A percentile compares a stretch with the other conserved stretches of the same genome.
Conservation (phyloP, 208 protist genomes). For the Trichomonas vaginalis region DNA sequence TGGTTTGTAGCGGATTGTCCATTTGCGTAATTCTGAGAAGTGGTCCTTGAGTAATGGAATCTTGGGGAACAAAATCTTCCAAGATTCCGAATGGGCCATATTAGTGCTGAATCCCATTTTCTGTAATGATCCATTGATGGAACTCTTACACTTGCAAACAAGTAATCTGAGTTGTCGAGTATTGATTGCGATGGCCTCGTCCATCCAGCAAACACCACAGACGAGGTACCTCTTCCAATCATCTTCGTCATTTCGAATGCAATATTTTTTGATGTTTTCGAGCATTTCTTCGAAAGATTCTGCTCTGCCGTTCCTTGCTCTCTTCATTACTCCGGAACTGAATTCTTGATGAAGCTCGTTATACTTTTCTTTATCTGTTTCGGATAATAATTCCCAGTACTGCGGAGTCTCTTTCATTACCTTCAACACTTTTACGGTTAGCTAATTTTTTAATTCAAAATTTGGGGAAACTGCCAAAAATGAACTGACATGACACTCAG, state of each 20-base stretch:
- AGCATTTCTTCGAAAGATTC: slow-evolving; percentile 2
- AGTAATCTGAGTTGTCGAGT: neutral
- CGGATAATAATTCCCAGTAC: neutral
- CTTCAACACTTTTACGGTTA: no score
- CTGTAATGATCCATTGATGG: neutral
- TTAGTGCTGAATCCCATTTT: neutral
- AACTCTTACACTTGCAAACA: neutral
- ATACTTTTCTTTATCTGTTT: neutral
- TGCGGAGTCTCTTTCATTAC: neutral
- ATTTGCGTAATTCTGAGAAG: neutral
- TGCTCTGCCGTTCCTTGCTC: neutral
- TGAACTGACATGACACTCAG: neutral
- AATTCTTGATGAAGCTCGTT: neutral
- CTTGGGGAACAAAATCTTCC: slow-evolving; percentile 1
- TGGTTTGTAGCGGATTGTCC: neutral
- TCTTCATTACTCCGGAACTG: neutral
- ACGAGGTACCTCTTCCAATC: neutral
- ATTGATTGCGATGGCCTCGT: slow-evolving; percentile 9
- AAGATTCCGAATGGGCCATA: neutral
- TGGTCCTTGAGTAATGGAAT: neutral
- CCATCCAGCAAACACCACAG: slow-evolving; percentile 16
- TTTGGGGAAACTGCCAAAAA: neutral
- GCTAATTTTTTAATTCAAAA: neutral
- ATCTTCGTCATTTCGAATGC: neutral
- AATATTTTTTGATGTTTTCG: neutral